Conservation (phyloP, 108 stramenopile species). For the Nitzschia sp. region DNA sequence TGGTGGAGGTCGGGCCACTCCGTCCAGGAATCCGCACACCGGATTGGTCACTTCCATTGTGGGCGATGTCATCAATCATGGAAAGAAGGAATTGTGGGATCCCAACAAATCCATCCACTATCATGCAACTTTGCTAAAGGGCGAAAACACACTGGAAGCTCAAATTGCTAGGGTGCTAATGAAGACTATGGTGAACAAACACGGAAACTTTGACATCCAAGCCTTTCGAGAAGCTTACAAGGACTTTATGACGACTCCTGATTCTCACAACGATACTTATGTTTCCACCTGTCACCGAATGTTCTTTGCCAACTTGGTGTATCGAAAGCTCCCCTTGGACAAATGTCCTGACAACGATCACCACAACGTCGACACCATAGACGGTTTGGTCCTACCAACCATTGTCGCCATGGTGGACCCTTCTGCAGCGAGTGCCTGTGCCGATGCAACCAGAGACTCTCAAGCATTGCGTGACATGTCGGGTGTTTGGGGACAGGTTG, state of each 20-base stretch:
- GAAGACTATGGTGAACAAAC: slow-evolving; percentile 51
- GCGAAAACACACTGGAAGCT: slow-evolving; percentile 85
- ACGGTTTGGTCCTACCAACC: slow-evolving; percentile 75
- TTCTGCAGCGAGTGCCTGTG: slow-evolving; percentile 49
- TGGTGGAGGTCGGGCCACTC: slow-evolving; percentile 69
- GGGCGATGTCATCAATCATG: slow-evolving; percentile 88
- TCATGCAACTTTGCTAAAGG: slow-evolving; percentile 72
- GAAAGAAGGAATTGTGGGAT: slow-evolving; percentile 76
- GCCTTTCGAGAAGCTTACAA: slow-evolving; percentile 77
- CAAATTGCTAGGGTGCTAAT: slow-evolving; percentile 68
- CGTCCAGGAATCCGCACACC: not conserved
- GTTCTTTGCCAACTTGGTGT: slow-evolving; percentile 85
- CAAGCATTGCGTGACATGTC: slow-evolving; percentile 42
- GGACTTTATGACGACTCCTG: slow-evolving; percentile 81
- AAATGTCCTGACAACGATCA: slow-evolving; percentile 89
- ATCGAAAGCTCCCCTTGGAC: slow-evolving; percentile 44
- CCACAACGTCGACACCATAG: slow-evolving; percentile 90
- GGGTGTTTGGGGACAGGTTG: slow-evolving; percentile 45
- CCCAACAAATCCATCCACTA: slow-evolving; percentile 75
- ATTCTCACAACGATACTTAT: slow-evolving; percentile 86
- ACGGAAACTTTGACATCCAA: slow-evolving; percentile 50
- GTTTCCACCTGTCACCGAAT: slow-evolving; percentile 89
- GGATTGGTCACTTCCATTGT: slow-evolving; percentile 50
- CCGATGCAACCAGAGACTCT: slow-evolving; percentile 56
- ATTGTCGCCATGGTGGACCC: slow-evolving; percentile 55